Percentiles rank a stretch among this genome's conserved stretches.
These are phyloP conservation scores for Trametes versicolor DNA, from an alignment of 1,284 basidiomycete genomes.

Conservation along the genomic window DNA sequence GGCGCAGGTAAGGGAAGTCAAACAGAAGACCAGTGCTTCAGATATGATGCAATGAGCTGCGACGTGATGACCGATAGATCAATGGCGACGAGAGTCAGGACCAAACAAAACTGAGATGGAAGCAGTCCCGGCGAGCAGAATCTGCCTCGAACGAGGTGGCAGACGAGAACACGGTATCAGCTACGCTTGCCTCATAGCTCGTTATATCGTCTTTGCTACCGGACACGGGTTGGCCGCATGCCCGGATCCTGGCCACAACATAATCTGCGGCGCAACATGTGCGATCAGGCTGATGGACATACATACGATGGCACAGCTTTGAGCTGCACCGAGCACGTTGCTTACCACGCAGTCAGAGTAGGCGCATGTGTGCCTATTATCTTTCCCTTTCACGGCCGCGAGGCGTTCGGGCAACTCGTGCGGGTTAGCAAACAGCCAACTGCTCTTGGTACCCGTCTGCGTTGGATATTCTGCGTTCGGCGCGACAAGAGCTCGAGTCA, in stretches of 20 bases:
- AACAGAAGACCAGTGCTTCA: slow-evolving; percentile 2
- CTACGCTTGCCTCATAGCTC: neutral
- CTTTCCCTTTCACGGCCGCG: neutral
- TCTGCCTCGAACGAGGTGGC: neutral
- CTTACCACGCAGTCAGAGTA: neutral
- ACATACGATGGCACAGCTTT: neutral
- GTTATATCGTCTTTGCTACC: neutral
- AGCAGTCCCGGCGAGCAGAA: neutral
- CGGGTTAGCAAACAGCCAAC: neutral
- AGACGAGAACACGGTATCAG: neutral
- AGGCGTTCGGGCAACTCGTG: too few relatives aligned
- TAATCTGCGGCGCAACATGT: slow-evolving; percentile 2
- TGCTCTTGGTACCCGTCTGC: too few relatives aligned
- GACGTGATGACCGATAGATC: neutral
- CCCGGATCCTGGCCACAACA: neutral
- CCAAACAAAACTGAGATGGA: neutral
- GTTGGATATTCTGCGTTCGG: neutral
- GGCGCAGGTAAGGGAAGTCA: neutral
- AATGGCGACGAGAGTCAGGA: neutral
- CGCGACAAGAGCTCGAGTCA: neutral
- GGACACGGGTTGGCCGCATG: slow-evolving; percentile 3
- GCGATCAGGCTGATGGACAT: slow-evolving; percentile 7
- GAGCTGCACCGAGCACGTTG: neutral
- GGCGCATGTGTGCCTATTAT: neutral
- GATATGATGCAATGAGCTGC: slow-evolving; percentile 16